A percentile compares a stretch with the other conserved stretches of the same genome.
Conservation (phyloP, 1,284 basidiomycete genomes). For the Irpex sp. region DNA sequence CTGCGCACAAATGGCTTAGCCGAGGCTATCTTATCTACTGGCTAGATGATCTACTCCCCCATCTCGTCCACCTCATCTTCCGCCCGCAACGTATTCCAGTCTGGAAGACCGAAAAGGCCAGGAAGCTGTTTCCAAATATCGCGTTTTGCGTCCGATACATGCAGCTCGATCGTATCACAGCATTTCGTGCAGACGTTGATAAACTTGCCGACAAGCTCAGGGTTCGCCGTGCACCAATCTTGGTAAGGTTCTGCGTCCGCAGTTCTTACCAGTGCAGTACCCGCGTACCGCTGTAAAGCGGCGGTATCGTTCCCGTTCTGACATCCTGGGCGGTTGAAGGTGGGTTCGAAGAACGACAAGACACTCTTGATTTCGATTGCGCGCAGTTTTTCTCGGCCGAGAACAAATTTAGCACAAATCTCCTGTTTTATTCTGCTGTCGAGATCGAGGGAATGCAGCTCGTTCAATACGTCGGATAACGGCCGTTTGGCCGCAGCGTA, state of each 20-base stretch:
- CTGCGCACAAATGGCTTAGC: not conserved
- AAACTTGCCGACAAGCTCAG: not conserved
- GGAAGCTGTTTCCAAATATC: constrained; percentile 5
- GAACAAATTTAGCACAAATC: constrained; percentile 8
- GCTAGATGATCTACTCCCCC: not conserved
- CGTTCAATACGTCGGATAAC: constrained; percentile 6
- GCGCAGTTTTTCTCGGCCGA: constrained; percentile 14
- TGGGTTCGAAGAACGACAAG: constrained; percentile 11
- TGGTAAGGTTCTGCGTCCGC: constrained; percentile 4
- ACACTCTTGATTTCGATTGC: constrained; percentile 8
- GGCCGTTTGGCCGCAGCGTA: constrained; percentile 12
- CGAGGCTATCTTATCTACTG: not conserved
- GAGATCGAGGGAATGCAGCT: constrained; percentile 9
- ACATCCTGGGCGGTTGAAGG: constrained; percentile 12
- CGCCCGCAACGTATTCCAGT: constrained; percentile 3
- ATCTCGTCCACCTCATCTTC: not conserved
- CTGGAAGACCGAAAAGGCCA: constrained; percentile 3
- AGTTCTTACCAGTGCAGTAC: not conserved
- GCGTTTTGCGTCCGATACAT: not conserved
- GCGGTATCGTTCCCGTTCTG: not conserved
- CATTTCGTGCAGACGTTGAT: constrained; percentile 5
- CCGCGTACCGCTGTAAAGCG: not conserved
- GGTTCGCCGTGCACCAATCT: constrained; percentile 4
- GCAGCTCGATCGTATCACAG: not conserved
- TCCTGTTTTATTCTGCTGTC: constrained; percentile 5